Evolutionary conservation across 345 rosid species (phyloP).

Genomic region (Boechera retrofracta): DNA sequence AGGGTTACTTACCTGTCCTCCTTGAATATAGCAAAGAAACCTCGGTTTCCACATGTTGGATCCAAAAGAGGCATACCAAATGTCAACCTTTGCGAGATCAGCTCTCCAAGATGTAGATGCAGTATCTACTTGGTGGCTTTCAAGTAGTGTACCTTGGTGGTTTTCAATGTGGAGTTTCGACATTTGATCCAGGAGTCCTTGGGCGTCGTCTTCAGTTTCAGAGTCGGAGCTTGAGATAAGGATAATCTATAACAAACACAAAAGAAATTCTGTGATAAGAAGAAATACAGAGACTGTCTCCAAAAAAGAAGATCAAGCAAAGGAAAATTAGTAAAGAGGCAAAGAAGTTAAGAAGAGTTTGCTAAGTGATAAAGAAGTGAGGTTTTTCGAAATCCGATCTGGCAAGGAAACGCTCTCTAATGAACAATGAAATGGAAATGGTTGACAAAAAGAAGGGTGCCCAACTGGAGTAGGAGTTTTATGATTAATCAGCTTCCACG

Average conservation of each 20-base stretch:
- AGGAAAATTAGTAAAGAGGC: slow-evolving; percentile 8
- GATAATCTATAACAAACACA: slow-evolving; percentile 49
- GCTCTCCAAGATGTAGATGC: slow-evolving; percentile 62
- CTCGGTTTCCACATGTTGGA: slow-evolving; percentile 85
- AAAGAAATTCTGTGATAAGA: slow-evolving; percentile 27
- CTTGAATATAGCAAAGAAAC: slow-evolving; percentile 83
- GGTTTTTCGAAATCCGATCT: neutral
- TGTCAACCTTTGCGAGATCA: slow-evolving; percentile 62
- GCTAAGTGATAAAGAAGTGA: slow-evolving; percentile 13
- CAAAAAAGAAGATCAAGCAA: neutral
- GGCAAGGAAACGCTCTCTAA: slow-evolving; percentile 17
- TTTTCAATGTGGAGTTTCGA: slow-evolving; percentile 61
- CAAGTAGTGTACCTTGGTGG: slow-evolving; percentile 38
- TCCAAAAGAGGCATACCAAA: slow-evolving; percentile 91
- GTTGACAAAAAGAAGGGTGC: slow-evolving; percentile 23
- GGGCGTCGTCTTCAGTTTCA: slow-evolving; percentile 57
- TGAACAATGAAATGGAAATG: slow-evolving; percentile 9
- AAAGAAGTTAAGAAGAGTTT: slow-evolving; percentile 10
- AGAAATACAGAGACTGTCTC: slow-evolving; percentile 9
- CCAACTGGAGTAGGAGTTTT: slow-evolving; percentile 53
- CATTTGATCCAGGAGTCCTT: slow-evolving; percentile 59
- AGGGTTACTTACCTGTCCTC: slow-evolving; percentile 68
- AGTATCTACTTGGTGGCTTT: slow-evolving; percentile 41
- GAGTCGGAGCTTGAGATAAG: slow-evolving; percentile 62
- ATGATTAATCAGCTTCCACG: slow-evolving; percentile 58